Base-by-base conservation (phyloP, 768 basidiomycete species). In the Russula vinacea region DNA sequence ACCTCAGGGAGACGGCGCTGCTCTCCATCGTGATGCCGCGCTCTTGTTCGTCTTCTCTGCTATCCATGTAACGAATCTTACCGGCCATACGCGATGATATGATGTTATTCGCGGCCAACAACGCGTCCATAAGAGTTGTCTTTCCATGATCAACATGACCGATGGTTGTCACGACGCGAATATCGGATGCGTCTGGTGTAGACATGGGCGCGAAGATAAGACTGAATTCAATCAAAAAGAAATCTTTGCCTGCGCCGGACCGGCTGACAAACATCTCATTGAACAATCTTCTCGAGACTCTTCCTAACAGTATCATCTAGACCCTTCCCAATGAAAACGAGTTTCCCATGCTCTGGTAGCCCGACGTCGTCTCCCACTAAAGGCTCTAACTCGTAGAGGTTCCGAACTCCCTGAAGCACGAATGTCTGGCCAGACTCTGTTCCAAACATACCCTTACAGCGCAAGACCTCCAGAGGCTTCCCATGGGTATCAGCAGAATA, bases 11-110 rank as follows among this genome's bases (percentile, higher is more conserved):
- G 7, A 98, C 89, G 0, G 97, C 95, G 73, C 92, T 94, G 68
- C 92, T 93, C 76, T 99, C 95, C 97, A 99, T 98, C 0, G 97
- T 98, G 65, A 99, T 99, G 2, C 97, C 97, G 56, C 97, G 80
- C 76, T 98, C 89, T 71, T 98, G 95, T 72, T 99, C 97, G 70
- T 98, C 97, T 73, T 98, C 94, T 68, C 97, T 81, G 63, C 89
- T 92, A 73, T 99, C 97, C 58, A 98, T 79, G 74, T 96, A 99
- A 59, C 97, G 81, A 75, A 98, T 87, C 74, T 97, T 98, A 11
- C 97, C 97, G 2, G 94, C 96, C 87, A 98, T 90, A 59, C 91
- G 79, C 11, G 87, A 76, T 0, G 96, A 98, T 71, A 99, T 98
- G 73, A 99, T 98, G 71, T 93, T 96, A 78, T 98, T 98, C 24